A percentile compares a stretch with the other conserved stretches of the same genome.
phyloP scores from a whole-genome alignment of 1,139 yeast species.

The Yamadazyma spencermartinsiae region DNA sequence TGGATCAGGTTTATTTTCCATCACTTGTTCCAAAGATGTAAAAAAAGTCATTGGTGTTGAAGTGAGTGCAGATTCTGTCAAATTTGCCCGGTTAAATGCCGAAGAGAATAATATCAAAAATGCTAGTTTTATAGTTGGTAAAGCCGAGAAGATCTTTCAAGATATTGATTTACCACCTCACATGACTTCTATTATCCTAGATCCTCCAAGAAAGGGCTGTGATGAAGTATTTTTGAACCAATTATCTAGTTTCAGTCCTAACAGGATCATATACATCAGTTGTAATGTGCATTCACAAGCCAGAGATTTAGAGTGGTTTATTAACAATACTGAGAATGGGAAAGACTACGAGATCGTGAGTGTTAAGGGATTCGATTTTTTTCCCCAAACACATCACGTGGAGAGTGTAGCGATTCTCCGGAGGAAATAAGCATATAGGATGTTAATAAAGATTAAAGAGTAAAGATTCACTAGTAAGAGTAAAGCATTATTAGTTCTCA shows the following conservation, averaged over 20 bases:
- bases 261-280: constrained; percentile 85
- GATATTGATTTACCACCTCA: constrained; percentile 69
- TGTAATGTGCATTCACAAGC: constrained; percentile 99
- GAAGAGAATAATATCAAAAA: constrained; percentile 69
- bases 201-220: constrained; percentile 97
- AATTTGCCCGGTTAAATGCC: constrained; percentile 84
- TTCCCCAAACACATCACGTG: constrained; percentile 93
- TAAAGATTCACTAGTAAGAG: no score
- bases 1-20: constrained; percentile 92
- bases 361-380: constrained; percentile 88
- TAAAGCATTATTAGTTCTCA: no score
- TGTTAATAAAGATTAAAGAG: no score
- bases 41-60: constrained; percentile 90
- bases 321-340: constrained; percentile 67
- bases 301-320: constrained; percentile 82
- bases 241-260: constrained; percentile 78
- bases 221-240: constrained; percentile 86
- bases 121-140: constrained; percentile 84
- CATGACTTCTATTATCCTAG: constrained; percentile 85
- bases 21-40: constrained; percentile 79
- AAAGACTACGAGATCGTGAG: constrained; percentile 68
- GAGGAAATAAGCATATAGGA: no score
- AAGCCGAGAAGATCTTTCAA: constrained; percentile 86
- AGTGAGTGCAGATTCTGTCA: constrained; percentile 87
- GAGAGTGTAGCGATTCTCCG: constrained; percentile 88